Base-by-base conservation (phyloP, 106 monocot species). In the Agapanthus africanus region DNA sequence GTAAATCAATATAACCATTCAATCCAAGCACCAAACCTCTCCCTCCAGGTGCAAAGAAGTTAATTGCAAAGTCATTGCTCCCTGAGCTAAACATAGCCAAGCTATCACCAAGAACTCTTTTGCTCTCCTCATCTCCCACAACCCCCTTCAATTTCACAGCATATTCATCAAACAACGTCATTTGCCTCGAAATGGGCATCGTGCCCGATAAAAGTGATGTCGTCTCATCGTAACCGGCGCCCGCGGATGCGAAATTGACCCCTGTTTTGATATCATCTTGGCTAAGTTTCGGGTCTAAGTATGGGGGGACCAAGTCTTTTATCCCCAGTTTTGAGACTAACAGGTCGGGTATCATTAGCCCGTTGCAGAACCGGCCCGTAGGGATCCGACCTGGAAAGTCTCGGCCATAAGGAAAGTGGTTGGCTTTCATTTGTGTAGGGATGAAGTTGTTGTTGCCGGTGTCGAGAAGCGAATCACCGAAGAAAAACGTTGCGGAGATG, bases 171-270 rank as follows among this genome's bases (percentile, higher is more conserved):
- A 80, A 87, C 52, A 75, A 35, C 54, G 13, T 31, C 42, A 80
- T 18, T 65, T 87, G 80, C 25, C 11, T 46, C 6, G 16, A 47
- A 37, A 87, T 61, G 4, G 67, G 61, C 61, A 61, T 54, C 2
- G 59, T 9, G 25, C 83, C 42, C 6, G 67, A 28, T 1, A 16
- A 16, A 0, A 3, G 19, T 1, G 80, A 57, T 3, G 83, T 87
- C 26, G 65, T 36, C 11, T 83, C 80, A 37, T 87, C 87, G 4
- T 75, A 40, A 7, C 83, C 83, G 6, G 87, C 70, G 0, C 83
- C 83, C 0, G 68, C 82, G 3, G 87, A 87, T 3, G 87, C 87
- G 63, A 87, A 87, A 63, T 80, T 74, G 14, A 74, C 80, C 16
- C 87, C 83, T 19, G 79, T 77, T 60, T 51, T 10, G 34, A 75